These are phyloP conservation scores for Aspergillus luchuensis DNA, from an alignment of 2,329 filamentous ascomycete genomes.

Conservation along the genomic window DNA sequence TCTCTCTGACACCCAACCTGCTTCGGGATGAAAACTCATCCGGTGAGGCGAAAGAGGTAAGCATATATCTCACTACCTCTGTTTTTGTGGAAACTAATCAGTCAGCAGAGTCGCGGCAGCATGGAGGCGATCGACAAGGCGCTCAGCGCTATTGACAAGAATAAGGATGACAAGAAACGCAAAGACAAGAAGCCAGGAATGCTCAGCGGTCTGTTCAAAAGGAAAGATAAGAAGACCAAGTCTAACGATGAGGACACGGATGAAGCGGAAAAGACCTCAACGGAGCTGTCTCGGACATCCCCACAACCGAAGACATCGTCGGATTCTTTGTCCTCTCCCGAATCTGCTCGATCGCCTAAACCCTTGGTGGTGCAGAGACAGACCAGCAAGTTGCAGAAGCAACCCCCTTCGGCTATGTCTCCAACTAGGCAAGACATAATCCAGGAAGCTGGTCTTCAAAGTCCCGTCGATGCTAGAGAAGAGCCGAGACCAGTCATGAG, in stretches of 20 bases:
- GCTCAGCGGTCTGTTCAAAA: constrained; percentile 69
- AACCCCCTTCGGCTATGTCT: constrained; percentile 50
- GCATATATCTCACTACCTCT: background rate
- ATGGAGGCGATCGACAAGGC: constrained; percentile 76
- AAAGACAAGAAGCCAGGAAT: constrained; percentile 72
- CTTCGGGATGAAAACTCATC: constrained; percentile 71
- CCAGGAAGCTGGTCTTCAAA: constrained; percentile 29
- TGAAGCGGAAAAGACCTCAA: constrained; percentile 61
- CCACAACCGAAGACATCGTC: constrained; percentile 48
- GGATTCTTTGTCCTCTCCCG: constrained; percentile 44
- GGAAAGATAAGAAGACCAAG: constrained; percentile 63
- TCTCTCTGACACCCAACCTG: constrained; percentile 90
- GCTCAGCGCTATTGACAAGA: constrained; percentile 61
- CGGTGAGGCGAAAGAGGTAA: constrained; percentile 45
- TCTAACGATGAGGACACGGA: constrained; percentile 50
- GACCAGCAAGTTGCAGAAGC: constrained; percentile 71
- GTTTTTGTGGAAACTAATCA: constrained; percentile 26
- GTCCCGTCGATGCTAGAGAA: constrained; percentile 26
- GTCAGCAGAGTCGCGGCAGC: constrained; percentile 61
- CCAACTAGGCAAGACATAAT: constrained; percentile 46
- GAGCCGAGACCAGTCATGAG: constrained; percentile 23
- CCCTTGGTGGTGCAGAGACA: constrained; percentile 54
- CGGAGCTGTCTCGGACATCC: constrained; percentile 56
- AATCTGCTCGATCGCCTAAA: constrained; percentile 34
- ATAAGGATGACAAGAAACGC: constrained; percentile 74